phyloP scores from a whole-genome alignment of 495 filamentous ascomycete genomes.

The Aspergillus nanangensis region DNA sequence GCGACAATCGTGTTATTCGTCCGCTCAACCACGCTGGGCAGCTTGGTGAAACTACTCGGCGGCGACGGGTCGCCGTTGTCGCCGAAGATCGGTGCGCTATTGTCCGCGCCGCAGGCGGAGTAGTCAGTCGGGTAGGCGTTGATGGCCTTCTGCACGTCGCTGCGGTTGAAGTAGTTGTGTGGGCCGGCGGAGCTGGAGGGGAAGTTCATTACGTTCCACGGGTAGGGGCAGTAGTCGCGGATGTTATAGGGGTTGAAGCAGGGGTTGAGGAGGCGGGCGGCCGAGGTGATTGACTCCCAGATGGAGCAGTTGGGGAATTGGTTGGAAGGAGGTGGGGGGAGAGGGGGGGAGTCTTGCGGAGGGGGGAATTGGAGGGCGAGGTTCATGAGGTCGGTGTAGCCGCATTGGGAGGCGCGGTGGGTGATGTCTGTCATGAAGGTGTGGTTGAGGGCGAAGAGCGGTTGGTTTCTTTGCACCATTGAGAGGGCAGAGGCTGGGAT shows the following conservation, averaged over 20 bases:
- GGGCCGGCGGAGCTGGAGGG: constrained; percentile 56
- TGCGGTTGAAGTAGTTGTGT: constrained; percentile 70
- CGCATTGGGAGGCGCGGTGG: constrained; percentile 52
- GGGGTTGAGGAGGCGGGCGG: constrained; percentile 59
- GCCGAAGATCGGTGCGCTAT: constrained; percentile 42
- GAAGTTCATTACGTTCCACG: constrained; percentile 73
- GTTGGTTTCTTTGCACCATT: constrained; percentile 58
- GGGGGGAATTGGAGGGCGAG: constrained; percentile 67
- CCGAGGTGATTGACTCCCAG: constrained; percentile 53
- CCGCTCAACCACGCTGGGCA: constrained; percentile 69
- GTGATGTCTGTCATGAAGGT: constrained; percentile 59
- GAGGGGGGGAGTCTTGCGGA: constrained; percentile 45
- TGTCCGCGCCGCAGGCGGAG: constrained; percentile 48
- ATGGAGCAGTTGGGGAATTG: constrained; percentile 48
- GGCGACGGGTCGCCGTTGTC: constrained; percentile 42
- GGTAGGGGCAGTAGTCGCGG: constrained; percentile 65
- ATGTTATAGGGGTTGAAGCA: constrained; percentile 81
- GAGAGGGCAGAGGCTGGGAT: constrained; percentile 51
- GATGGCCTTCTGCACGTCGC: constrained; percentile 70
- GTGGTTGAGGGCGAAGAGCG: constrained; percentile 62
- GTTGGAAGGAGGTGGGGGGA: constrained; percentile 37
- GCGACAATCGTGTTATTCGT: constrained; percentile 65
- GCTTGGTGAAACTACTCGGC: constrained; percentile 45
- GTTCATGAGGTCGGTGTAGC: constrained; percentile 58
- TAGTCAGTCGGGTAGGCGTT: constrained; percentile 63